These are phyloP conservation scores for Ophiosphaerella herpotricha DNA, from an alignment of 2,329 filamentous ascomycete genomes.

Conservation along the genomic window DNA sequence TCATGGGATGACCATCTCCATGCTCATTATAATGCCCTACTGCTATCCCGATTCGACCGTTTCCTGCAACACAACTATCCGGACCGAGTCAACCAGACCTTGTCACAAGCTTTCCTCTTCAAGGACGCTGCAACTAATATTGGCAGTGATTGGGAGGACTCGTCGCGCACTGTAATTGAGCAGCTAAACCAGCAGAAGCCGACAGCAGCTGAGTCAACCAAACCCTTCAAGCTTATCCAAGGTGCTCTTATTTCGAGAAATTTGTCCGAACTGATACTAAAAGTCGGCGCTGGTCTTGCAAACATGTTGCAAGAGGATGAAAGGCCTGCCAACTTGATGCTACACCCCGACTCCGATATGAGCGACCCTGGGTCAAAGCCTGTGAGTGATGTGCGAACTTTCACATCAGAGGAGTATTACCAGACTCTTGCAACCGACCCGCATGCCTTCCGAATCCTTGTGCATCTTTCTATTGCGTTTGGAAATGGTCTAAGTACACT, in stretches of 20 bases:
- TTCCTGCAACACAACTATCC: conserved; percentile 64
- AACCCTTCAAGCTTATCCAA: conserved; percentile 76
- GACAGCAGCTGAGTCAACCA: conserved; percentile 62
- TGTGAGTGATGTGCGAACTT: conserved; percentile 20
- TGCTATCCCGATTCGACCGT: conserved; percentile 78
- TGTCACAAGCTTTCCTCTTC: conserved; percentile 63
- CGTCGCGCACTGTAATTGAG: conserved; percentile 62
- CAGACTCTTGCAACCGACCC: conserved; percentile 46
- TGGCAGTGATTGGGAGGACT: conserved; percentile 59
- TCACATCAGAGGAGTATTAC: conserved; percentile 31
- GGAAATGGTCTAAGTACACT: conserved; percentile 50
- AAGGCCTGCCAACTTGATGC: conserved; percentile 33
- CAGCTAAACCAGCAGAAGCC: conserved; percentile 61
- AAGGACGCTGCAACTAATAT: conserved; percentile 70
- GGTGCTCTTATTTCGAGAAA: conserved; percentile 72
- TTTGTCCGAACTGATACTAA: conserved; percentile 49
- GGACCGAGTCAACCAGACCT: conserved; percentile 56
- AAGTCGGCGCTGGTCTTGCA: conserved; percentile 51
- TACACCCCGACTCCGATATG: conserved; percentile 34
- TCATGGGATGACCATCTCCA: conserved; percentile 89
- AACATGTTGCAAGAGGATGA: conserved; percentile 40
- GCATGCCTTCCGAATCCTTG: conserved; percentile 51
- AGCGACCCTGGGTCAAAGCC: conserved; percentile 23
- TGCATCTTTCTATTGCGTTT: conserved; percentile 67
- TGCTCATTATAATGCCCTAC: conserved; percentile 82